These are phyloP conservation scores for Zygotorulaspora mrakii DNA, from an alignment of 1,139 yeast species.

Conservation along the genomic window DNA sequence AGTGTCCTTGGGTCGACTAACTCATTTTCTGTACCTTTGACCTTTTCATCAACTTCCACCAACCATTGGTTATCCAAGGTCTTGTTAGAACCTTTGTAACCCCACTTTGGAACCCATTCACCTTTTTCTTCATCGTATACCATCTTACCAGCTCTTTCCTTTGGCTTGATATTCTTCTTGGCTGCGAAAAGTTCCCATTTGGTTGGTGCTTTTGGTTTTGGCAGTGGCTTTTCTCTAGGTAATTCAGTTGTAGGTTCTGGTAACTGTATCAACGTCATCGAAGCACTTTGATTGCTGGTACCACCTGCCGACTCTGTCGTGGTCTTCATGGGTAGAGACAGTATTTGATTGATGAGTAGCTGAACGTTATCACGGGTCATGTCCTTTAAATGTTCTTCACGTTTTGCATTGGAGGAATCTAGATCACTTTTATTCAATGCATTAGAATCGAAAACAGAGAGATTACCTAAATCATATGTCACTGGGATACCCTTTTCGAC, in stretches of 20 bases:
- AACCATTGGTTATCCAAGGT: conserved; percentile 88
- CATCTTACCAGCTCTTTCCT: conserved; percentile 85
- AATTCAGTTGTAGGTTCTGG: conserved; percentile 80
- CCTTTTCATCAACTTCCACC: conserved; percentile 84
- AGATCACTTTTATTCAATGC: conserved; percentile 65
- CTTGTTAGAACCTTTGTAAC: conserved; percentile 90
- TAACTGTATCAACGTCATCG: conserved; percentile 76
- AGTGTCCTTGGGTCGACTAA: conserved; percentile 83
- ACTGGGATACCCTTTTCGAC: conserved; percentile 89
- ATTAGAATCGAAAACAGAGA: conserved; percentile 81
- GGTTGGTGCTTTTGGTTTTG: conserved; percentile 86
- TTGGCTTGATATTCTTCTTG: conserved; percentile 88
- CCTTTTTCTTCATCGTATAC: conserved; percentile 85
- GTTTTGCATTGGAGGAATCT: conserved; percentile 46
- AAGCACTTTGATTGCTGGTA: conserved; percentile 59
- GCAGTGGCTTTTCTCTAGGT: conserved; percentile 95
- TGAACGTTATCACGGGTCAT: conserved; percentile 93
- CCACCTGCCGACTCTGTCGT: conserved; percentile 69
- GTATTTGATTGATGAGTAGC: conserved; percentile 80
- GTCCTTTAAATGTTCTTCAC: conserved; percentile 61
- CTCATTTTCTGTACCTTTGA: conserved; percentile 61
- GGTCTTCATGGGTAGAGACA: conserved; percentile 82
- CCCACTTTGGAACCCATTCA: conserved; percentile 99
- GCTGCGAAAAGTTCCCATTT: conserved; percentile 97
- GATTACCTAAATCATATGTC: conserved; percentile 78